These are phyloP conservation scores for Mortierella antarctica DNA, from an alignment of 192 early-diverging fungal species.

Conservation along the genomic window DNA sequence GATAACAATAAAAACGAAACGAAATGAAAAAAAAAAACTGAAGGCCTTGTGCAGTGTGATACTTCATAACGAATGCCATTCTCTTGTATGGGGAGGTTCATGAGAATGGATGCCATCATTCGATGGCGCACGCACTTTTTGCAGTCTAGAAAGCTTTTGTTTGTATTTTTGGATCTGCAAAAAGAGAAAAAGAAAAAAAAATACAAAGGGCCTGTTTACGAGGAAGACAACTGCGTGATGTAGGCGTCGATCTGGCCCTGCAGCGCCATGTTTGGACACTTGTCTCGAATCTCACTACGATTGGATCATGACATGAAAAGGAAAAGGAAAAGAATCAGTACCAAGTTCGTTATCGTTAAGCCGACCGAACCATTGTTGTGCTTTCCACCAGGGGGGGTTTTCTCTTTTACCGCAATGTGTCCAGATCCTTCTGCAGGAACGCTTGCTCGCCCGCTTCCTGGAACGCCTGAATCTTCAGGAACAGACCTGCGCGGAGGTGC, in stretches of 20 bases:
- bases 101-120: too few relatives aligned
- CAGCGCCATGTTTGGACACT: conserved; percentile 37
- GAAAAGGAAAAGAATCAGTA: background rate
- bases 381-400: too few relatives aligned
- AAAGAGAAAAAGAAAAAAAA: background rate
- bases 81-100: too few relatives aligned
- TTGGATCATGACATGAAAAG: background rate
- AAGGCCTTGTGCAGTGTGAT: background rate
- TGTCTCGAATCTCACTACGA: conserved; percentile 42
- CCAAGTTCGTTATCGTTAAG: background rate
- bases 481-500: conserved; percentile 66
- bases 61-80: too few relatives aligned
- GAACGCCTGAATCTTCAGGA: conserved; percentile 77
- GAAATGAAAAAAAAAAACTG: background rate
- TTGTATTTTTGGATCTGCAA: too few relatives aligned
- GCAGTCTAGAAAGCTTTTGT: background rate
- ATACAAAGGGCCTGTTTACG: background rate
- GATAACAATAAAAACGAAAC: background rate
- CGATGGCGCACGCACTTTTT: too few relatives aligned
- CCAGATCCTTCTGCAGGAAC: conserved; percentile 68
- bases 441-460: conserved; percentile 81
- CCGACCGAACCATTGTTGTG: conserved; percentile 3
- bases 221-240: conserved; percentile 26
- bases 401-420: conserved; percentile 69
- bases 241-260: conserved; percentile 46